Evolutionary conservation across 2,329 filamentous ascomycete species (phyloP).

Genomic region (Leptographium radiaticola): DNA sequence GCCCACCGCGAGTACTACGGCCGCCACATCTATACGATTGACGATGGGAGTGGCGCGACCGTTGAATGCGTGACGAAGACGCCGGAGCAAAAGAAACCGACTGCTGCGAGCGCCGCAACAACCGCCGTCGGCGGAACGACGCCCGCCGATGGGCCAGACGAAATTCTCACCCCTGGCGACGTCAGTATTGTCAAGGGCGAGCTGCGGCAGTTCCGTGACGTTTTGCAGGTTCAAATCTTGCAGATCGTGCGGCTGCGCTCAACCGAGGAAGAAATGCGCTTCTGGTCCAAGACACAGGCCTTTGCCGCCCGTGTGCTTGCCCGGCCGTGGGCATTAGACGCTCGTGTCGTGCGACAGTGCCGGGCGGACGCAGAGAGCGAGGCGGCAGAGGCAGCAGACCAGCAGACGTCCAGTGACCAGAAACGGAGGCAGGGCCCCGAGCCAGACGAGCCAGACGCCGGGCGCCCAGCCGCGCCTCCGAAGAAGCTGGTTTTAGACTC

Average conservation of each 20-base stretch:
- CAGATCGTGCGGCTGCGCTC: slow-evolving; percentile 33
- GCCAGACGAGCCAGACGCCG: not conserved
- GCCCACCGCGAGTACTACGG: slow-evolving; percentile 38
- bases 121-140: not conserved
- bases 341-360: slow-evolving; percentile 35
- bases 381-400: not conserved
- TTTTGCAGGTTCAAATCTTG: slow-evolving; percentile 36
- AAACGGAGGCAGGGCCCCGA: not conserved
- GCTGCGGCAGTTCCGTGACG: slow-evolving; percentile 31
- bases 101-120: not conserved
- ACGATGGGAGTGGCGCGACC: slow-evolving; percentile 50
- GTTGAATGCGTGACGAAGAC: slow-evolving; percentile 32
- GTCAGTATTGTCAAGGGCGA: slow-evolving; percentile 45
- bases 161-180: slow-evolving; percentile 28
- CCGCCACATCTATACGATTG: slow-evolving; percentile 42
- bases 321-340: slow-evolving; percentile 40
- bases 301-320: slow-evolving; percentile 38
- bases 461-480: not conserved
- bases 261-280: slow-evolving; percentile 42
- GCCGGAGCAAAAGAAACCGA: not conserved
- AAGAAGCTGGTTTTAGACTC: not conserved
- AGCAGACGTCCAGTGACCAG: not conserved
- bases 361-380: slow-evolving; percentile 29
- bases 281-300: slow-evolving; percentile 41
- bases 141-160: slow-evolving; percentile 6